phyloP scores from a whole-genome alignment of 768 basidiomycete genomes.

The Leccinum imitatum region DNA sequence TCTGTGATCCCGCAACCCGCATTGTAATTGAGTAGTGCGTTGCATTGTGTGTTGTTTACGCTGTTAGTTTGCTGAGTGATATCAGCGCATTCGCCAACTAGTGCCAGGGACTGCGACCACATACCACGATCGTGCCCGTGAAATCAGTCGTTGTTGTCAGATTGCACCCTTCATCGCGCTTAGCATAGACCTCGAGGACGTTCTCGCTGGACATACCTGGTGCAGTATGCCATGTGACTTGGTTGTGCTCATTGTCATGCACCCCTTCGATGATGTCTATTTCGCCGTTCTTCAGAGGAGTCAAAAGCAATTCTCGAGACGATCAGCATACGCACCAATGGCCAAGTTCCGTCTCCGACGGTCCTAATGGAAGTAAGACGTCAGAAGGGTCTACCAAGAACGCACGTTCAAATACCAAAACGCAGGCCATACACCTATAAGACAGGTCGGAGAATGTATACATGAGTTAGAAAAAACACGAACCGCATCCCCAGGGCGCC shows the following conservation, averaged over 20 bases:
- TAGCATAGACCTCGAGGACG: neutral
- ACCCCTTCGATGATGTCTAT: constrained; percentile 86
- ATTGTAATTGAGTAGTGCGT: constrained; percentile 53
- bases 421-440: constrained; percentile 76
- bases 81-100: constrained; percentile 1
- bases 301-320: constrained; percentile 4
- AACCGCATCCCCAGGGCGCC: constrained; percentile 89
- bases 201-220: constrained; percentile 42
- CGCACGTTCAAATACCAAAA: constrained; percentile 54
- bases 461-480: neutral
- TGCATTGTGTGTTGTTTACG: constrained; percentile 51
- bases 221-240: constrained; percentile 78
- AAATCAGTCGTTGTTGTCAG: constrained; percentile 55
- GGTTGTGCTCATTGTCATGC: constrained; percentile 81
- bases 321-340: constrained; percentile 44
- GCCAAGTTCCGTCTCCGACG: constrained; percentile 58
- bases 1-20: constrained; percentile 79
- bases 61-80: constrained; percentile 45
- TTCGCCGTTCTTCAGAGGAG: constrained; percentile 58
- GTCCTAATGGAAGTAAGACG: constrained; percentile 23
- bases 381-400: constrained; percentile 6
- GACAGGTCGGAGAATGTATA: constrained; percentile 3
- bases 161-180: constrained; percentile 47
- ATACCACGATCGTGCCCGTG: constrained; percentile 62
- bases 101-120: constrained; percentile 22